Conservation (phyloP, 2,329 filamentous ascomycete species). For the Paecilomyces niveus region DNA sequence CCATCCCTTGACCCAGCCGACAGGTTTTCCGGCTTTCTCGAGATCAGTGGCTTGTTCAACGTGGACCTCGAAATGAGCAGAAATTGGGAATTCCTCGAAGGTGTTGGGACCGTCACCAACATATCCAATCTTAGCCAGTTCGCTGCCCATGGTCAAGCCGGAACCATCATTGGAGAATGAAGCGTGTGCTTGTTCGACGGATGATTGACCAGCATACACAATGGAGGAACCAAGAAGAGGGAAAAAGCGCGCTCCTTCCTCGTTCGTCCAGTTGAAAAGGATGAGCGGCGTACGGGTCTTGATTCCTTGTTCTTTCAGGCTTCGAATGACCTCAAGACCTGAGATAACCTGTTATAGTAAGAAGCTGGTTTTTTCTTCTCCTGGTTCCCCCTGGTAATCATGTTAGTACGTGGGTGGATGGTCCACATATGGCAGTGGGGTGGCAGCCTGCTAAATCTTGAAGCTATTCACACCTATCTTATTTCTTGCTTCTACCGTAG, state of each 20-base stretch:
- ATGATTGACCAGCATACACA: slow-evolving; percentile 10
- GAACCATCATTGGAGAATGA: slow-evolving; percentile 6
- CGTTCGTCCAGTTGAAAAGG: slow-evolving; percentile 23
- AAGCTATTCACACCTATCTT: too few relatives aligned
- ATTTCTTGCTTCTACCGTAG: too few relatives aligned
- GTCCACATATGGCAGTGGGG: too few relatives aligned
- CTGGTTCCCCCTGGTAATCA: too few relatives aligned
- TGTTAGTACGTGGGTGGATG: too few relatives aligned
- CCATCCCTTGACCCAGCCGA: slow-evolving; percentile 10
- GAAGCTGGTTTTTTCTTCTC: not conserved
- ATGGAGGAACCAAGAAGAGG: slow-evolving; percentile 7
- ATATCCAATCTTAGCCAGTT: slow-evolving; percentile 8
- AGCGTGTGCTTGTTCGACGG: slow-evolving; percentile 3
- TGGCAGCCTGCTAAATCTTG: too few relatives aligned
- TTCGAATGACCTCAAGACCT: slow-evolving; percentile 29
- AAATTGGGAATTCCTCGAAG: slow-evolving; percentile 9
- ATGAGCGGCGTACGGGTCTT: slow-evolving; percentile 15
- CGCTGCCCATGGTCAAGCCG: slow-evolving; percentile 7
- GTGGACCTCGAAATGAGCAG: slow-evolving; percentile 11
- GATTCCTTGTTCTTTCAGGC: slow-evolving; percentile 25
- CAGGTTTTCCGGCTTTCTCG: slow-evolving; percentile 9
- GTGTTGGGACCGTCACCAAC: slow-evolving; percentile 9
- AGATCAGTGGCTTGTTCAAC: slow-evolving; percentile 8
- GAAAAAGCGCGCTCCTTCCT: slow-evolving; percentile 9
- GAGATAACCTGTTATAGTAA: slow-evolving; percentile 9